A percentile compares a stretch with the other conserved stretches of the same genome.
These are phyloP conservation scores for Rheum nobile DNA, from an alignment of 148 eudicot species.

Conservation along the genomic window DNA sequence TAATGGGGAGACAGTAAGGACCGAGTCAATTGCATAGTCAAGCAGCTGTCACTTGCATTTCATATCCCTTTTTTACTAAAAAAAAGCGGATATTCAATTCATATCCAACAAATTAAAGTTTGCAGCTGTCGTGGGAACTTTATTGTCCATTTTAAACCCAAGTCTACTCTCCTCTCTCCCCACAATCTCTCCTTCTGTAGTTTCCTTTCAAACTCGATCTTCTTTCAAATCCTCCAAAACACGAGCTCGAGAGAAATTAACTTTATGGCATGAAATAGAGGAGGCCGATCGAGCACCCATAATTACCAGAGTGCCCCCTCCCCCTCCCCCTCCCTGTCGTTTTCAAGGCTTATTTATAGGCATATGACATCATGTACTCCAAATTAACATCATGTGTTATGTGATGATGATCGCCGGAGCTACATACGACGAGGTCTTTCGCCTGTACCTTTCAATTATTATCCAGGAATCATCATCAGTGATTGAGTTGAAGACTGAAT, in stretches of 20 bases:
- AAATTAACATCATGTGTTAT: neutral
- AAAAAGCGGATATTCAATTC: neutral
- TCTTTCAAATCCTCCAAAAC: too few relatives aligned
- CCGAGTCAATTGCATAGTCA: constrained; percentile 8
- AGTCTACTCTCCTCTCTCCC: neutral
- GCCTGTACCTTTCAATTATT: neutral
- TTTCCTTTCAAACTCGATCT: too few relatives aligned
- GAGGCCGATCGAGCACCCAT: too few relatives aligned
- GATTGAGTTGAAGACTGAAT: neutral
- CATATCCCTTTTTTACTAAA: neutral
- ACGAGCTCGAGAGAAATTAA: too few relatives aligned
- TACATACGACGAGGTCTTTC: too few relatives aligned
- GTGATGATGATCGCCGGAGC: neutral
- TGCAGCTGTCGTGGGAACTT: constrained; percentile 38
- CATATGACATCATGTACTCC: too few relatives aligned
- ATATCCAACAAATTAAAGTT: constrained; percentile 48
- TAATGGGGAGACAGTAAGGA: constrained; percentile 7
- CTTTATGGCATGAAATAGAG: neutral
- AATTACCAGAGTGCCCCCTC: neutral
- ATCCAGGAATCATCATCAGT: neutral
- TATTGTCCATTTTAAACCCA: constrained; percentile 11
- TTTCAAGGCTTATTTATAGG: too few relatives aligned
- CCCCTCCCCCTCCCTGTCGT: too few relatives aligned
- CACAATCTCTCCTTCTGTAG: neutral
- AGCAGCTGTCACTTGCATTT: constrained; percentile 8